Conservation (phyloP, 2,329 filamentous ascomycete genomes). For the Botrytis tulipae region DNA sequence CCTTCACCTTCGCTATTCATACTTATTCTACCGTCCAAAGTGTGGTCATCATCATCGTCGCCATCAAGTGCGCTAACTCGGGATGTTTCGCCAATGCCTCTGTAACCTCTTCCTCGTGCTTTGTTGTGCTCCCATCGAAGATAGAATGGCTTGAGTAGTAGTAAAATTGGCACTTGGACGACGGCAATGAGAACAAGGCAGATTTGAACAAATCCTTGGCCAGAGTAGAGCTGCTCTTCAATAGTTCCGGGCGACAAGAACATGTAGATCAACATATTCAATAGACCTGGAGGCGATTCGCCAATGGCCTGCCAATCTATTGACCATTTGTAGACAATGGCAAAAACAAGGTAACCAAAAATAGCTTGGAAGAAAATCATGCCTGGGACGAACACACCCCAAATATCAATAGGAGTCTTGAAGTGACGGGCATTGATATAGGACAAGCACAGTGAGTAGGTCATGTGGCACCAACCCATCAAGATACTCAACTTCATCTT, state of each 20-base stretch:
- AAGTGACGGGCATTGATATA: conserved; percentile 94
- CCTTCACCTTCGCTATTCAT: conserved; percentile 76
- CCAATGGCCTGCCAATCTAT: conserved; percentile 74
- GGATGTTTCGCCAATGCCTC: conserved; percentile 85
- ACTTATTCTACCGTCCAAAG: conserved; percentile 63
- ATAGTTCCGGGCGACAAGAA: conserved; percentile 81
- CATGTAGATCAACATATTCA: conserved; percentile 99
- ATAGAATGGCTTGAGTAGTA: conserved; percentile 95
- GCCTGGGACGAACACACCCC: conserved; percentile 94
- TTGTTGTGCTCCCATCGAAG: conserved; percentile 91
- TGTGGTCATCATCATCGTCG: conserved; percentile 75
- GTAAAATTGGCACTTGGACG: conserved; percentile 80
- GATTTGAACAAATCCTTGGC: conserved; percentile 74
- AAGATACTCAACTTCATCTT: conserved; percentile 99
- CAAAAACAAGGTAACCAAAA: conserved; percentile 92
- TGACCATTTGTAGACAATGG: conserved; percentile 96
- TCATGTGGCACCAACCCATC: conserved; percentile 98
- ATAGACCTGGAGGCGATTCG: conserved; percentile 73
- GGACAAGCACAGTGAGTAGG: conserved; percentile 90
- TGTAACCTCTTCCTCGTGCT: conserved; percentile 83
- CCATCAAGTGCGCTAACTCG: conserved; percentile 87
- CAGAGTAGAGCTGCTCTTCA: conserved; percentile 72
- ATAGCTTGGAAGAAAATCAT: conserved; percentile 99
- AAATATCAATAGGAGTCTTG: conserved; percentile 91
- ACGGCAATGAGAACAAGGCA: conserved; percentile 79